Conservation (phyloP, 2,329 filamentous ascomycete species). For the Penicillium sp. region DNA sequence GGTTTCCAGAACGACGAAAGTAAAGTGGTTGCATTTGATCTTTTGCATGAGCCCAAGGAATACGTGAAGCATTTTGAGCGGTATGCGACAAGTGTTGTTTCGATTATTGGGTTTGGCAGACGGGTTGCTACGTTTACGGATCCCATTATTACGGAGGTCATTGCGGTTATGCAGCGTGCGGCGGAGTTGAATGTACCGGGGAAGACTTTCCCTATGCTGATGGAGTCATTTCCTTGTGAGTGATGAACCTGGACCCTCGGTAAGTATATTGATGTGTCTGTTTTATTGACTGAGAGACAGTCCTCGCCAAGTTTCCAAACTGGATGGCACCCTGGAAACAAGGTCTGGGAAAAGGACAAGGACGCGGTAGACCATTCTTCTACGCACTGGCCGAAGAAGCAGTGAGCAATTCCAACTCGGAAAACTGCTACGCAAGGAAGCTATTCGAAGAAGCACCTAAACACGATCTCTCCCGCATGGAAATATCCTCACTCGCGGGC, state of each 20-base stretch:
- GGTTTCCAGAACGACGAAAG: slow-evolving; percentile 60
- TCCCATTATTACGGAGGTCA: slow-evolving; percentile 61
- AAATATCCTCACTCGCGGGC: slow-evolving; percentile 49
- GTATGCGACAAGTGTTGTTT: slow-evolving; percentile 43
- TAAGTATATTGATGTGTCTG: neutral
- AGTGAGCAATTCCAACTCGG: slow-evolving; percentile 37
- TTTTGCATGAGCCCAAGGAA: slow-evolving; percentile 32
- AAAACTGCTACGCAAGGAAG: slow-evolving; percentile 46
- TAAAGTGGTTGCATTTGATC: slow-evolving; percentile 50
- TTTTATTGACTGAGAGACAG: neutral
- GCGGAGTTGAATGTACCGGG: slow-evolving; percentile 56
- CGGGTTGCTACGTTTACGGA: slow-evolving; percentile 47
- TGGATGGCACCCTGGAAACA: slow-evolving; percentile 53
- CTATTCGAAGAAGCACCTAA: slow-evolving; percentile 51
- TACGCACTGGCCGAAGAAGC: slow-evolving; percentile 54
- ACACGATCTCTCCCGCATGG: slow-evolving; percentile 46
- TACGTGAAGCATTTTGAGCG: slow-evolving; percentile 43
- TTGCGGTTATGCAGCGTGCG: slow-evolving; percentile 59
- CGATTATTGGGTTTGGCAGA: slow-evolving; percentile 42
- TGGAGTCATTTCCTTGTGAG: slow-evolving; percentile 53
- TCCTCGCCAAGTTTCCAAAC: slow-evolving; percentile 50
- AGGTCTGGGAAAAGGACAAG: slow-evolving; percentile 44
- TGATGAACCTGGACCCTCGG: neutral
- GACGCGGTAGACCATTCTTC: slow-evolving; percentile 52
- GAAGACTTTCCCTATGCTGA: slow-evolving; percentile 57